Percentiles rank a stretch among this genome's conserved stretches.
Evolutionary conservation across 225 moss, liverwort and hornwort species (phyloP).

Genomic region (Physcomitrium patens): DNA sequence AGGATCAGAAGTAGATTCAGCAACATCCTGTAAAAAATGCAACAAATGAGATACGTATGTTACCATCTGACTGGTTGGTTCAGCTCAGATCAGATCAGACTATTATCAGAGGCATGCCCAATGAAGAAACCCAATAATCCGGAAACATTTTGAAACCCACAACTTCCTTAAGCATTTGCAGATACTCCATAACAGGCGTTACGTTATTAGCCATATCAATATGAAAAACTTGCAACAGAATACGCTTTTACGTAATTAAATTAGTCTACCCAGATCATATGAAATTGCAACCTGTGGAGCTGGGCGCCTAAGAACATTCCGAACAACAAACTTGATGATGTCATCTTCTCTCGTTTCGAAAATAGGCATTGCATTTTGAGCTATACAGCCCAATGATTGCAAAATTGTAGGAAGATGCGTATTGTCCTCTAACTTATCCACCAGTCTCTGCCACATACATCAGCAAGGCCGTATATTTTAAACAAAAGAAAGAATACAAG

Average conservation of each 20-base stretch:
- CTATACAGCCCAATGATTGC: constrained; percentile 91
- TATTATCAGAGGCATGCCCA: too few species aligned
- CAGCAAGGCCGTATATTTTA: neutral
- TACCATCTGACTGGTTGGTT: neutral
- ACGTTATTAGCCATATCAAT: neutral
- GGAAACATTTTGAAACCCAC: neutral
- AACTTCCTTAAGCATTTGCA: neutral
- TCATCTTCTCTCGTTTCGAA: constrained; percentile 94
- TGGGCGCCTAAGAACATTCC: constrained; percentile 76
- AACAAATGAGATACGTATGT: constrained; percentile 4
- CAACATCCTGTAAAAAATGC: constrained; percentile 52
- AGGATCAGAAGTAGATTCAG: constrained; percentile 56
- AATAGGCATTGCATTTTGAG: constrained; percentile 84
- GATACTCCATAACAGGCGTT: neutral
- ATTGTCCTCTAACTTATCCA: constrained; percentile 84
- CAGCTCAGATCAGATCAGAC: neutral
- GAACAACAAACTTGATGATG: constrained; percentile 79
- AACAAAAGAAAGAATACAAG: neutral
- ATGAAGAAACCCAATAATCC: neutral
- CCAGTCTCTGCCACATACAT: constrained; percentile 67
- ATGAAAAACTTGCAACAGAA: neutral
- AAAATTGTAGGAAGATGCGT: constrained; percentile 84
- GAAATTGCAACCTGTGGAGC: constrained; percentile 44
- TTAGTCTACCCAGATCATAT: neutral
- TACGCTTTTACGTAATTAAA: neutral